Conservation (phyloP, 2,329 filamentous ascomycete genomes). For the Domatiomyces globalis region DNA sequence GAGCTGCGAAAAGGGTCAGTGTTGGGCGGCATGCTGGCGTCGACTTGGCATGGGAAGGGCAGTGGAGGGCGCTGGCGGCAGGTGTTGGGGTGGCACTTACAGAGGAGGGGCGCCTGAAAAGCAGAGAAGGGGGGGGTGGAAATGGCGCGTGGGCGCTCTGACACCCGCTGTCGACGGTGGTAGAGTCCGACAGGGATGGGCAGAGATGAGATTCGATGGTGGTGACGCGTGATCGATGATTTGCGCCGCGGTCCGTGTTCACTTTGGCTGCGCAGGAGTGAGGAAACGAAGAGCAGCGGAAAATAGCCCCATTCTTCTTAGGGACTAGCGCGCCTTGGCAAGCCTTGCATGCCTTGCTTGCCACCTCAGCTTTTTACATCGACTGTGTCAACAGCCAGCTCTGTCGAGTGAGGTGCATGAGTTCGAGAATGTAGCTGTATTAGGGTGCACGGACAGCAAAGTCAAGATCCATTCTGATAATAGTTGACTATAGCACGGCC, state of each 20-base stretch:
- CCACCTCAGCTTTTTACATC: not conserved
- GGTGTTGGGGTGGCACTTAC: slow-evolving; percentile 7
- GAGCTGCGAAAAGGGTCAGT: not conserved
- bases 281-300: slow-evolving; percentile 1
- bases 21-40: not conserved
- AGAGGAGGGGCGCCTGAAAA: slow-evolving; percentile 8
- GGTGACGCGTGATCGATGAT: slow-evolving; percentile 17
- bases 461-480: too few species aligned
- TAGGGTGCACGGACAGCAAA: too few species aligned
- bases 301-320: not conserved
- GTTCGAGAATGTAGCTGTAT: too few species aligned
- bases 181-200: slow-evolving; percentile 4
- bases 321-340: not conserved
- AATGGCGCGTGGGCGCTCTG: slow-evolving; percentile 8
- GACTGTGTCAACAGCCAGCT: too few species aligned
- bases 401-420: too few species aligned
- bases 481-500: not conserved
- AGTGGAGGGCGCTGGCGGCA: not conserved
- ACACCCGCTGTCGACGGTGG: slow-evolving; percentile 10
- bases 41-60: not conserved
- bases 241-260: slow-evolving; percentile 12
- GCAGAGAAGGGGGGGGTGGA: slow-evolving; percentile 4
- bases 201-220: slow-evolving; percentile 13
- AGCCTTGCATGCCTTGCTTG: not conserved
- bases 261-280: slow-evolving; percentile 7